phyloP scores from a whole-genome alignment of 208 protist species.

The Balamuthia mandrillaris region DNA sequence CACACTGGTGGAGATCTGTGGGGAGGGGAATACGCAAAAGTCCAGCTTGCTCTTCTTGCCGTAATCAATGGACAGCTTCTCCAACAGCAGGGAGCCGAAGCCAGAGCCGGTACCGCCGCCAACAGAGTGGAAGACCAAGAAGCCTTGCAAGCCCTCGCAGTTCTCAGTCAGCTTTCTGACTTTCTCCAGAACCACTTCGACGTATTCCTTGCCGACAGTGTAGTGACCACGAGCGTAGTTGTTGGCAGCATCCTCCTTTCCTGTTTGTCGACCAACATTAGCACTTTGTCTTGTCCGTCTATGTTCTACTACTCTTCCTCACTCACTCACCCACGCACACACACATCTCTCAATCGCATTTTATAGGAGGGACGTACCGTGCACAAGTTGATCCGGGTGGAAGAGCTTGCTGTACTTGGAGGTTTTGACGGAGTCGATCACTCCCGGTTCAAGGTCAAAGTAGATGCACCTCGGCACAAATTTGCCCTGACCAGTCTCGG shows the following conservation, averaged over 20 bases:
- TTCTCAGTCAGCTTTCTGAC: slow-evolving; percentile 94
- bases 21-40: slow-evolving; percentile 90
- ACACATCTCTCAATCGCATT: not conserved
- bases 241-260: slow-evolving; percentile 95
- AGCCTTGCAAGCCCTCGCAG: slow-evolving; percentile 91
- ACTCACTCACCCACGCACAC: no score
- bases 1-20: slow-evolving; percentile 88
- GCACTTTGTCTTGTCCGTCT: no score
- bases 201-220: slow-evolving; percentile 94
- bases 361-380: slow-evolving; percentile 58
- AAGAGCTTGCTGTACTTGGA: slow-evolving; percentile 90
- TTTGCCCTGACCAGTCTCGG: slow-evolving; percentile 76
- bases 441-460: slow-evolving; percentile 94
- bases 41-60: slow-evolving; percentile 95
- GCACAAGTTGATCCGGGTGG: slow-evolving; percentile 92
- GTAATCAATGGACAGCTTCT: slow-evolving; percentile 94
- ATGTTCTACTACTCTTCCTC: no score
- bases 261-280: no score
- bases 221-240: slow-evolving; percentile 97
- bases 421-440: slow-evolving; percentile 89
- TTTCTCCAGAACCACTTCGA: slow-evolving; percentile 83
- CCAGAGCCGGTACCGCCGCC: slow-evolving; percentile 97
- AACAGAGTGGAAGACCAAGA: slow-evolving; percentile 85
- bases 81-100: slow-evolving; percentile 90
- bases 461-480: slow-evolving; percentile 83